These are phyloP conservation scores for Pontederia paniculata DNA, from an alignment of 176 grass and related monocot genomes.

Conservation along the genomic window DNA sequence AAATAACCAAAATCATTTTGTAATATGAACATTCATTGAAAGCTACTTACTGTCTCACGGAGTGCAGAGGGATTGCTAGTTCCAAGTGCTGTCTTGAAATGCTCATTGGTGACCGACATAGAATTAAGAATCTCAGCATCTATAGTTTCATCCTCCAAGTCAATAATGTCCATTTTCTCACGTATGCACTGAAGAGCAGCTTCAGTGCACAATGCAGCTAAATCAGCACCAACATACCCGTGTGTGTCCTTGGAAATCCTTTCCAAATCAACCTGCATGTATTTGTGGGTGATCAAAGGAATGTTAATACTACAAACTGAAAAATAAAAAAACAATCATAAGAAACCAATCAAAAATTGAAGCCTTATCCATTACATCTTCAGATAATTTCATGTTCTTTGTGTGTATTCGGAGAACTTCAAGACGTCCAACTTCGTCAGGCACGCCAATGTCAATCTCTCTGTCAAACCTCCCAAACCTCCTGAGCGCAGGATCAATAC, in stretches of 20 bases:
- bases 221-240: conserved; percentile 34
- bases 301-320: background rate
- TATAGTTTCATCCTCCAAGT: conserved; percentile 24
- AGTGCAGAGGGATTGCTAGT: conserved; percentile 9
- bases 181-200: conserved; percentile 36
- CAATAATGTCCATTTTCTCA: conserved; percentile 31
- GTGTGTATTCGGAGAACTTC: conserved; percentile 46
- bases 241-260: conserved; percentile 29
- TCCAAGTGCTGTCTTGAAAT: conserved; percentile 10
- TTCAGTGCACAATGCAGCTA: conserved; percentile 37
- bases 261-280: conserved; percentile 24
- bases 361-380: conserved; percentile 11
- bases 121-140: conserved; percentile 40
- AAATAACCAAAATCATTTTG: too few species aligned
- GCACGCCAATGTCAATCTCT: conserved; percentile 46
- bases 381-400: conserved; percentile 30
- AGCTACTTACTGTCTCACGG: background rate
- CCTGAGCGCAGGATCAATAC: conserved; percentile 32
- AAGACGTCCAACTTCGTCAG: conserved; percentile 42
- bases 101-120: conserved; percentile 13
- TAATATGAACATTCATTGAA: background rate
- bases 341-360: background rate
- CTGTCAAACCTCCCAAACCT: conserved; percentile 44
- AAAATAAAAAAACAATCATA: background rate
- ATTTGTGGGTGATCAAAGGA: background rate